These are phyloP conservation scores for Apiospora aurea DNA, from an alignment of 2,329 filamentous ascomycete genomes.

Conservation along the genomic window DNA sequence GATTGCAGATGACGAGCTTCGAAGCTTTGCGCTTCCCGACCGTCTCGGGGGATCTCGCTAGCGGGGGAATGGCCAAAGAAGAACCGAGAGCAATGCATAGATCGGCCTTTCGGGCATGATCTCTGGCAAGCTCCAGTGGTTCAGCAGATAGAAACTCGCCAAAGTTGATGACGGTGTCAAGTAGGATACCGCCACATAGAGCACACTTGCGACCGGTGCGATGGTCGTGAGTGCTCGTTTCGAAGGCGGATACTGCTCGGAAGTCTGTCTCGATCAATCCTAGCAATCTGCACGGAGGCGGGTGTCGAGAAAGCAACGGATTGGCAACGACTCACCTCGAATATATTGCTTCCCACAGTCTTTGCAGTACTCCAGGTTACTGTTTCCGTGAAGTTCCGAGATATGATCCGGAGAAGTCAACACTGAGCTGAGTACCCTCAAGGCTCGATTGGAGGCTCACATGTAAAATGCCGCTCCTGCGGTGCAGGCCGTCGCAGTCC, in stretches of 20 bases:
- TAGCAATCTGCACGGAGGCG: no score
- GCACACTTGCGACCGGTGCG: constrained; percentile 54
- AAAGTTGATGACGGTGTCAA: constrained; percentile 56
- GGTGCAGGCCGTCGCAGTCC: constrained; percentile 54
- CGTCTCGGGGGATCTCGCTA: constrained; percentile 48
- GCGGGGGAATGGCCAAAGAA: constrained; percentile 53
- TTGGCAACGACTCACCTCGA: constrained; percentile 40
- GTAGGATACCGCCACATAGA: constrained; percentile 46
- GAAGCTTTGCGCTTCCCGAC: constrained; percentile 41
- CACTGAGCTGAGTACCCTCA: background rate
- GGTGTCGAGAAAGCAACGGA: background rate
- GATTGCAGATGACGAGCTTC: constrained; percentile 53
- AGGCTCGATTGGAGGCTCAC: constrained; percentile 36
- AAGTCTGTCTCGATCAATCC: constrained; percentile 46
- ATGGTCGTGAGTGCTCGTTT: constrained; percentile 52
- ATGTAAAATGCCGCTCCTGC: constrained; percentile 53
- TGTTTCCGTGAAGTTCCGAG: constrained; percentile 57
- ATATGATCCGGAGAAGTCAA: constrained; percentile 45
- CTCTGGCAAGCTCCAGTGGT: constrained; percentile 42
- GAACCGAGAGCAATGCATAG: constrained; percentile 55
- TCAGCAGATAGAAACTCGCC: constrained; percentile 46
- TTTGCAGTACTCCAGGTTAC: constrained; percentile 52
- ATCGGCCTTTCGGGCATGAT: constrained; percentile 50
- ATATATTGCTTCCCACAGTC: constrained; percentile 55
- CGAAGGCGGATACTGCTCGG: constrained; percentile 51